Conservation (phyloP, 2,329 filamentous ascomycete genomes). For the Chaetomium strumarium region DNA sequence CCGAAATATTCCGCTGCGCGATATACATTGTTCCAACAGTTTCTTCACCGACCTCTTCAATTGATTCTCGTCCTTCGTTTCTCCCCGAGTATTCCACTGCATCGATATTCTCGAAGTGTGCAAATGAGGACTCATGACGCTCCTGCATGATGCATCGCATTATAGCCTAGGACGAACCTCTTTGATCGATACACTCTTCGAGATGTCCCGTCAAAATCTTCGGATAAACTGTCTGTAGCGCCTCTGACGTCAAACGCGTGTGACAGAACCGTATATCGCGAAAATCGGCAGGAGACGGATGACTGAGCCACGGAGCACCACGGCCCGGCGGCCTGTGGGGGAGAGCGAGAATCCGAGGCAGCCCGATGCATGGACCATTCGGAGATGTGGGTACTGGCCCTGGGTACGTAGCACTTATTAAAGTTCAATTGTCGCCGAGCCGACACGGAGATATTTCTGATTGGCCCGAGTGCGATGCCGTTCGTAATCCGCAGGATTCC, state of each 20-base stretch:
- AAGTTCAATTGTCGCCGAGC: not conserved
- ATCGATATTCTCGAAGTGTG: not conserved
- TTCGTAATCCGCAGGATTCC: constrained; percentile 7
- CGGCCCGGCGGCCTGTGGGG: not conserved
- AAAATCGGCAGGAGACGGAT: not conserved
- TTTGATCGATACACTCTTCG: too few relatives aligned
- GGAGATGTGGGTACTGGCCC: not conserved
- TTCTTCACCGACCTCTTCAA: not conserved
- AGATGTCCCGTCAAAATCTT: too few relatives aligned
- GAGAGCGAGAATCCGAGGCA: not conserved
- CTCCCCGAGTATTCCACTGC: not conserved
- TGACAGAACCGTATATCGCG: not conserved
- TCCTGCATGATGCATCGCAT: too few relatives aligned
- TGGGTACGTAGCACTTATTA: constrained; percentile 4
- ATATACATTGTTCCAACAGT: not conserved
- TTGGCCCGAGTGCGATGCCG: constrained; percentile 5
- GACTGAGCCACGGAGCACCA: not conserved
- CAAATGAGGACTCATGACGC: too few relatives aligned
- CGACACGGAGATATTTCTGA: constrained; percentile 4
- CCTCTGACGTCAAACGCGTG: not conserved
- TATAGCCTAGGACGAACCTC: too few relatives aligned
- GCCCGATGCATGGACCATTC: not conserved
- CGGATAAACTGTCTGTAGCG: not conserved
- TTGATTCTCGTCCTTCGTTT: not conserved
- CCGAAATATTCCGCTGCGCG: constrained; percentile 6